Base-by-base conservation (phyloP, 2,329 filamentous ascomycete species). In the Cadophora luteo-olivacea region DNA sequence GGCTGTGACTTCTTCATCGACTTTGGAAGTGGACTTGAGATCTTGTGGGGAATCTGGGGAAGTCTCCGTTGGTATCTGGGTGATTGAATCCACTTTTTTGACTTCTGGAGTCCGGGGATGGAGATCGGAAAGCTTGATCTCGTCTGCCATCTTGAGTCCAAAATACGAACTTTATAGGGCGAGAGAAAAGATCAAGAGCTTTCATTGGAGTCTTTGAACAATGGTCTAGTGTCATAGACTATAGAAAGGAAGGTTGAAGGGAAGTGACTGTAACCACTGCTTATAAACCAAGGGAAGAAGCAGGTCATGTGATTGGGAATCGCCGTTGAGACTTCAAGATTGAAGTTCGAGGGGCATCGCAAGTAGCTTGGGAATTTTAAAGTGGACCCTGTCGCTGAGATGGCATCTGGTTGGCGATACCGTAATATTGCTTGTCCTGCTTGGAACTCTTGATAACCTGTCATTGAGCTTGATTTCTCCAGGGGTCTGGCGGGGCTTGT, bases 341-440 rank as follows among this genome's bases (percentile, higher is more conserved):
- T 38, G 5, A 60, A 38, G 32, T 11, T 36, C 32, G 55, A 36
- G 55, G 55, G 55, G 55, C 14, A 60, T 60, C 32, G 55, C 32
- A 60, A 60, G 55, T 60, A 16, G 32, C 32, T 60, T 60, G 55
- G 55, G 55, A 60, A 60, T 60, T 60, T 36, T 38, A 60, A 36
- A 60, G 55, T 60, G 32, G 55, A 41, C 41, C 16, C 16, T 22
- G 25, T 22, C 7, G 0, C 24, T 3, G 22, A 60, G 19, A 16
- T 12, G n/a, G 24, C 11, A 22, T 41, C 55, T 60, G 25, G 14
- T 60, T 60, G 55, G 55, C 9, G 32, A 60, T 22, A 60, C 19
- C 51, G 51, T 54, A 54, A 54, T 25, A 32, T 32, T 54, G 24
- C 51, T 54, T 54, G 41, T 16, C 12, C 14, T 45, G 14, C 19